Percentiles rank a stretch among this genome's conserved stretches.
These are phyloP conservation scores for Phlegmacium glaucopus DNA, from an alignment of 768 basidiomycete genomes.

Conservation along the genomic window DNA sequence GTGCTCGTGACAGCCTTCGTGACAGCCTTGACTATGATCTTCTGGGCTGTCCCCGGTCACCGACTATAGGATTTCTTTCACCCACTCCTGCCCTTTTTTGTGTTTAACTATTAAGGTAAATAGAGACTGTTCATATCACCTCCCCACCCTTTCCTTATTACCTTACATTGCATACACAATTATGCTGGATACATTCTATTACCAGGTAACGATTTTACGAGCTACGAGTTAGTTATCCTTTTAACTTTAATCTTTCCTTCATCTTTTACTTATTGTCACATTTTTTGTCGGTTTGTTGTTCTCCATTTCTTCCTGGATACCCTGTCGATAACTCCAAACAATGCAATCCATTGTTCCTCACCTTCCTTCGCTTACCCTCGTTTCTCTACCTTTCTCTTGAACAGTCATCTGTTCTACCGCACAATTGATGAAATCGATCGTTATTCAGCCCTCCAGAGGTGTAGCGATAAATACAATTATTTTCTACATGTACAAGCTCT, in stretches of 20 bases:
- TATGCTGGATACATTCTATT: neutral
- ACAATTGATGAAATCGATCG: neutral
- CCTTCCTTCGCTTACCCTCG: neutral
- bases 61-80: conserved; percentile 49
- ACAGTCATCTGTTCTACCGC: neutral
- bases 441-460: no score
- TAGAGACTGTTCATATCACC: neutral
- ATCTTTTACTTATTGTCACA: neutral
- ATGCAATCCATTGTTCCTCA: neutral
- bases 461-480: no score
- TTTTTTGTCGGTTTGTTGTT: neutral
- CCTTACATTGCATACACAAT: neutral
- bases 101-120: neutral
- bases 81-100: neutral
- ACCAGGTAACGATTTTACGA: neutral
- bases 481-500: no score
- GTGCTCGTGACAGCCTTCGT: conserved; percentile 75
- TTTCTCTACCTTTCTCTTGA: neutral
- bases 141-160: neutral
- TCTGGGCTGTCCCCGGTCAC: conserved; percentile 96
- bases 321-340: neutral
- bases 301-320: neutral
- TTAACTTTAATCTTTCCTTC: neutral
- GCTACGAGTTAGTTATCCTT: neutral
- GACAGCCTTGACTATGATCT: conserved; percentile 81